A percentile compares a stretch with the other conserved stretches of the same genome.
These are phyloP conservation scores for Gymnopilus dilepis DNA, from an alignment of 768 basidiomycete species.

Conservation along the genomic window DNA sequence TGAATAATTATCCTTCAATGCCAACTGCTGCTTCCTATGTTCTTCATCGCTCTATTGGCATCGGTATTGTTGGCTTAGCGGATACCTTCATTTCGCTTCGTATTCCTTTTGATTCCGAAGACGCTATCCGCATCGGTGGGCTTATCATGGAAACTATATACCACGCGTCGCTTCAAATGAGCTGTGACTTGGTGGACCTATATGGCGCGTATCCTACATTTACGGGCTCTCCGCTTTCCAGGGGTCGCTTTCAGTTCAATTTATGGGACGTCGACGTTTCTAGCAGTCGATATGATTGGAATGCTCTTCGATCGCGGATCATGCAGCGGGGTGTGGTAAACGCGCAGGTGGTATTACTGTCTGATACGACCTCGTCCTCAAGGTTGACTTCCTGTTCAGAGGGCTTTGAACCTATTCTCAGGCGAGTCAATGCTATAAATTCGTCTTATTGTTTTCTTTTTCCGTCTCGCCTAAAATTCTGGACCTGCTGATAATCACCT, in stretches of 20 bases:
- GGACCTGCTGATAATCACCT: too few relatives aligned
- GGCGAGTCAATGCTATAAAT: too few relatives aligned
- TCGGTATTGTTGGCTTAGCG: background rate
- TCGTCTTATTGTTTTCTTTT: too few relatives aligned
- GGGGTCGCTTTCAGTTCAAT: background rate
- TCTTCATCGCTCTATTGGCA: background rate
- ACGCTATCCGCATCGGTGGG: background rate
- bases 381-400: too few relatives aligned
- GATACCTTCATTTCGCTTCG: background rate
- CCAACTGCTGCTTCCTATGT: background rate
- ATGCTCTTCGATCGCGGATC: too few relatives aligned
- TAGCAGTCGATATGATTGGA: too few relatives aligned
- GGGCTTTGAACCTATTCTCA: too few relatives aligned
- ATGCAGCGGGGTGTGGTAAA: too few relatives aligned
- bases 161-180: background rate
- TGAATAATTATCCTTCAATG: background rate
- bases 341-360: too few relatives aligned
- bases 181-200: background rate
- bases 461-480: too few relatives aligned
- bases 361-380: too few relatives aligned
- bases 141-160: background rate
- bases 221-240: background rate
- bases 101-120: background rate
- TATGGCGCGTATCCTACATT: background rate
- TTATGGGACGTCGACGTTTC: background rate